Conservation (phyloP, 345 rosid genomes). For the Xanthoceras sorbifolium region DNA sequence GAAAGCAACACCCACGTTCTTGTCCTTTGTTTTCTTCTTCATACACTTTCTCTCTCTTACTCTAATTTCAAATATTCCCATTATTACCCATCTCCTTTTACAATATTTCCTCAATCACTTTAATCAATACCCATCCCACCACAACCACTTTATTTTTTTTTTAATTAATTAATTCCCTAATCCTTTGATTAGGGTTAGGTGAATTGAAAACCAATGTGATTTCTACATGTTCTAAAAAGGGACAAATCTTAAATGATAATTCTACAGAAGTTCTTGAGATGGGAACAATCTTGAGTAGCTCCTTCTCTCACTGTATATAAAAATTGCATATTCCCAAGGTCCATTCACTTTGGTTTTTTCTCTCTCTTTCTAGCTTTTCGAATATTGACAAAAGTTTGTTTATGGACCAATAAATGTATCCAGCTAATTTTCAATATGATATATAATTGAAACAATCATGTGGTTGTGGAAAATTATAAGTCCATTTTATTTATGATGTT, state of each 20-base stretch:
- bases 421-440: conserved; percentile 12
- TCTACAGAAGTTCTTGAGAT: background rate
- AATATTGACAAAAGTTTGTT: conserved; percentile 10
- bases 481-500: background rate
- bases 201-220: conserved; percentile 16
- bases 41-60: background rate
- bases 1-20: conserved; percentile 31
- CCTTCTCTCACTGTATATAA: background rate
- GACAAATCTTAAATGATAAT: background rate
- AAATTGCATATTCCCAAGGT: background rate
- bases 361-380: background rate
- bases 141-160: background rate
- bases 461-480: conserved; percentile 1
- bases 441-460: conserved; percentile 24
- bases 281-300: conserved; percentile 11
- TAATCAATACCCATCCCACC: background rate
- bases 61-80: conserved; percentile 7
- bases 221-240: background rate
- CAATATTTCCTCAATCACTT: background rate
- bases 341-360: background rate
- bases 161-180: background rate
- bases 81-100: background rate
- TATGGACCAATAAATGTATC: conserved; percentile 16
- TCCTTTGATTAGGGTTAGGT: conserved; percentile 19
- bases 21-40: conserved; percentile 21